A percentile compares a stretch with the other conserved stretches of the same genome.
Conservation (phyloP, 768 basidiomycete genomes). For the Serendipita vermifera region DNA sequence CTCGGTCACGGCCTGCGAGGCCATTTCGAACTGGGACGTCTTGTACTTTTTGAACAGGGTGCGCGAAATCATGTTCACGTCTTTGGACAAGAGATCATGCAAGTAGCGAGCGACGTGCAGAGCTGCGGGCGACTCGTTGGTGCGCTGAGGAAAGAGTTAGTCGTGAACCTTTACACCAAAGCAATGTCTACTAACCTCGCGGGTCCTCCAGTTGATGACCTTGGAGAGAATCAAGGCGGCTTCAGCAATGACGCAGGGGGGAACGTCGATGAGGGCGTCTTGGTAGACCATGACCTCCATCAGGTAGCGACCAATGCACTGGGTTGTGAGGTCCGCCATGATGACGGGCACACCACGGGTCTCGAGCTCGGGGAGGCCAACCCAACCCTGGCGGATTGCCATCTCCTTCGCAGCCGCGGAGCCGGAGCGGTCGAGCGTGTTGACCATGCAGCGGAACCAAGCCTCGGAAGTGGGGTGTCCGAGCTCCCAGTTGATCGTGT, state of each 20-base stretch:
- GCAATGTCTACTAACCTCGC: constrained; percentile 36
- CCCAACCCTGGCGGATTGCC: constrained; percentile 2
- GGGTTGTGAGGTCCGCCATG: constrained; percentile 78
- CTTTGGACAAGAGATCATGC: constrained; percentile 45
- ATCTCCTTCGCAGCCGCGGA: constrained; percentile 11
- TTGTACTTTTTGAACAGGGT: constrained; percentile 98
- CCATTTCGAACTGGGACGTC: constrained; percentile 91
- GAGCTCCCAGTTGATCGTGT: constrained; percentile 91
- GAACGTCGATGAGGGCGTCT: constrained; percentile 13
- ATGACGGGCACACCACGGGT: constrained; percentile 49
- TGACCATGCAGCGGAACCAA: constrained; percentile 54
- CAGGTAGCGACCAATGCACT: constrained; percentile 91
- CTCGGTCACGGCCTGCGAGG: constrained; percentile 84
- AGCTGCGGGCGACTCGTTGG: constrained; percentile 76
- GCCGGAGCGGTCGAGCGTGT: constrained; percentile 25
- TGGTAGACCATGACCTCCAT: constrained; percentile 89
- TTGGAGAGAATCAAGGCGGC: constrained; percentile 82
- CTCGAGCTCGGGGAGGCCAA: constrained; percentile 10
- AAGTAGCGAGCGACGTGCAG: constrained; percentile 75
- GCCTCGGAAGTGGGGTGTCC: constrained; percentile 98
- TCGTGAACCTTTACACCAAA: background rate
- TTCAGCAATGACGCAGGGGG: constrained; percentile 78
- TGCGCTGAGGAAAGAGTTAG: constrained; percentile 16
- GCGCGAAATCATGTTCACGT: constrained; percentile 39
- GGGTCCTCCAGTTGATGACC: constrained; percentile 69